Evolutionary conservation across 805 yeast species (phyloP).

Genomic region (Hemisphaericaspora nanyangensis): DNA sequence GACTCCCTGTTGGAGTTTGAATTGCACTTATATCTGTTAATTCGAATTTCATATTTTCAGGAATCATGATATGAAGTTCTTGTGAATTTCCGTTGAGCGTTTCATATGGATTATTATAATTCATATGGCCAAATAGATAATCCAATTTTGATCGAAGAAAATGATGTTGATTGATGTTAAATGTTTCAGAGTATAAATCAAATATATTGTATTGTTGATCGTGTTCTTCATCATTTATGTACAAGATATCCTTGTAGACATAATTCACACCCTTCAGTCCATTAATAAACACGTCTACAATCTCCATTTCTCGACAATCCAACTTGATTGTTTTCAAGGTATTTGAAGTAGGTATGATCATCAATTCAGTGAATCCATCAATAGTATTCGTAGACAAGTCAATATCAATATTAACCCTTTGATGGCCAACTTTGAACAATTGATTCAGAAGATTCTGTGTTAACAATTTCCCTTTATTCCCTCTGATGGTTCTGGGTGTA

Average conservation of each 20-base stretch:
- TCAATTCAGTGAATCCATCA: conserved; percentile 76
- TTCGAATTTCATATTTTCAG: conserved; percentile 60
- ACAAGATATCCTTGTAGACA: conserved; percentile 51
- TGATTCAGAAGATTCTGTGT: conserved; percentile 33
- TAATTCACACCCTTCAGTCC: conserved; percentile 52
- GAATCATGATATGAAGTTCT: conserved; percentile 60
- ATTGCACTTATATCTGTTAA: conserved; percentile 25
- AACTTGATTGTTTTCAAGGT: conserved; percentile 56
- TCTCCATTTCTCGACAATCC: conserved; percentile 75
- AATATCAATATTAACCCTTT: conserved; percentile 74
- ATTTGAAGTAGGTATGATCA: conserved; percentile 67
- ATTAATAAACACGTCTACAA: conserved; percentile 61
- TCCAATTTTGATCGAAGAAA: conserved; percentile 49
- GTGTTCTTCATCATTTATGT: conserved; percentile 30
- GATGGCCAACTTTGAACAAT: conserved; percentile 75
- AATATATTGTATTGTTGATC: conserved; percentile 27
- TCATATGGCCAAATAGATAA: conserved; percentile 49
- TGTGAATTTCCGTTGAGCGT: conserved; percentile 42
- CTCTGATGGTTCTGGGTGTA: conserved; percentile 8
- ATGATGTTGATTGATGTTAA: conserved; percentile 55
- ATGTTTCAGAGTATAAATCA: conserved; percentile 40
- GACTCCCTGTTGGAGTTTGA: conserved; percentile 28
- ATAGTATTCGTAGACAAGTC: conserved; percentile 61
- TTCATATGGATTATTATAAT: conserved; percentile 21
- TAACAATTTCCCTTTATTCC: conserved; percentile 14